Base-by-base conservation (phyloP, 1,284 basidiomycete genomes). In the Erythrobasidium hasegawianum region DNA sequence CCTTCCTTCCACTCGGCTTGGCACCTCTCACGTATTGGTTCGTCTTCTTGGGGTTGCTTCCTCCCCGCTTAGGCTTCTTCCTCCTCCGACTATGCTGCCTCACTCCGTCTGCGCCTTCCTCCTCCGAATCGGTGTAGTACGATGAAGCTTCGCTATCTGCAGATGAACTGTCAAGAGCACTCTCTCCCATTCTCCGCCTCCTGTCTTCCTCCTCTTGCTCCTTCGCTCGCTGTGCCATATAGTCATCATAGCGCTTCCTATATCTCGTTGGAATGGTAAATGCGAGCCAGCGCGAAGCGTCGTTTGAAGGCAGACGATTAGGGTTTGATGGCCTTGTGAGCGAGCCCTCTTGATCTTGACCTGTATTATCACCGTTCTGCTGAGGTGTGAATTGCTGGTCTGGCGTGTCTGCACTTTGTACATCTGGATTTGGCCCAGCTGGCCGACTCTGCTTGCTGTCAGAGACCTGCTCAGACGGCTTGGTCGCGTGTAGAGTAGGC, bases 211-310 rank as follows among this genome's bases (percentile, higher is more conserved):
- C 33, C 20, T 58, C 22, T 13, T 24, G 45, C 24, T 58, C 55
- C 7, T n/a, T 18, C 24, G 55, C 45, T n/a, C 53, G 27, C 24
- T 52, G 55, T 9, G 55, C 39, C 45, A 58, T 58, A 39, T 65
- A 65, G 22, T 65, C 62, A 22, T 65, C 62, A 11, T 55, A 55
- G 27, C 45, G 56, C 56, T 65, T 65, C 10, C 62, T 26, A 43
- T 65, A 65, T 33, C 27, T 57, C 27, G 24, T 58, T 13, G 62
- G 62, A 22, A 65, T n/a, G 10, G 62, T 65, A 33, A 65, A 65
- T 14, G 62, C 41, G 26, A 57, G 45, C 62, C 62, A 65, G 13
- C 62, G 43, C 13, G 62, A 65, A 22, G 62, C 62, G 24, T 65
- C 62, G 27, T 65, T 65, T 5, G 62, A 65, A 26, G 20, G 26